Conservation (phyloP, 2,329 filamentous ascomycete genomes). For the Sporothrix inflata region DNA sequence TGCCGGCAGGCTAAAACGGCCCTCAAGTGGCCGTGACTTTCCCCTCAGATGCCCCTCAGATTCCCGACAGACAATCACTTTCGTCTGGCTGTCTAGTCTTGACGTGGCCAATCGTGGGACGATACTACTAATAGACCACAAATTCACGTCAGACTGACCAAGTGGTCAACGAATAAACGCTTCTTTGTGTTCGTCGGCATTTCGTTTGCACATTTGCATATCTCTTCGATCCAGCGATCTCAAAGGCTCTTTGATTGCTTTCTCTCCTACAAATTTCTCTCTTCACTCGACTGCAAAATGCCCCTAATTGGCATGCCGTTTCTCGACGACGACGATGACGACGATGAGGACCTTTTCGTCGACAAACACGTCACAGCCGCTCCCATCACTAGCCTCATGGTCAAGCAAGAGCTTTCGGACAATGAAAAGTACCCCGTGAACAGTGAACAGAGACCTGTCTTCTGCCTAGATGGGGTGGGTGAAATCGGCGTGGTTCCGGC, state of each 20-base stretch:
- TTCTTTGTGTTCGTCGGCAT: background rate
- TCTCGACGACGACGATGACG: background rate
- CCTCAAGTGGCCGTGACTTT: background rate
- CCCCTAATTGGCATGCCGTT: background rate
- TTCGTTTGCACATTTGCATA: background rate
- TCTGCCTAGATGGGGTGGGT: background rate
- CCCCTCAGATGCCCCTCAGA: background rate
- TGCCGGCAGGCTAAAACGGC: background rate
- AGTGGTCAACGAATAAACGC: background rate
- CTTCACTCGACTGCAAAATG: background rate
- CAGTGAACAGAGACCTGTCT: background rate
- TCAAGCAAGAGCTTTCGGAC: background rate
- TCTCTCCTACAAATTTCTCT: background rate
- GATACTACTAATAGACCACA: background rate
- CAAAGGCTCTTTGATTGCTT: background rate
- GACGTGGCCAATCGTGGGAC: background rate
- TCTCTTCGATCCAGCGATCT: background rate
- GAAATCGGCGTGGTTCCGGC: background rate
- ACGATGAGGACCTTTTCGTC: background rate
- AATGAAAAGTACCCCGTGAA: background rate
- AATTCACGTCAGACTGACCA: background rate
- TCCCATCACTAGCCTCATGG: too few relatives aligned
- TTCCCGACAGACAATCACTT: background rate
- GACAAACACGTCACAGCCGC: background rate
- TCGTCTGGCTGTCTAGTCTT: background rate